phyloP scores from a whole-genome alignment of 164 flowering plant species.

The Warburgia ugandensis region DNA sequence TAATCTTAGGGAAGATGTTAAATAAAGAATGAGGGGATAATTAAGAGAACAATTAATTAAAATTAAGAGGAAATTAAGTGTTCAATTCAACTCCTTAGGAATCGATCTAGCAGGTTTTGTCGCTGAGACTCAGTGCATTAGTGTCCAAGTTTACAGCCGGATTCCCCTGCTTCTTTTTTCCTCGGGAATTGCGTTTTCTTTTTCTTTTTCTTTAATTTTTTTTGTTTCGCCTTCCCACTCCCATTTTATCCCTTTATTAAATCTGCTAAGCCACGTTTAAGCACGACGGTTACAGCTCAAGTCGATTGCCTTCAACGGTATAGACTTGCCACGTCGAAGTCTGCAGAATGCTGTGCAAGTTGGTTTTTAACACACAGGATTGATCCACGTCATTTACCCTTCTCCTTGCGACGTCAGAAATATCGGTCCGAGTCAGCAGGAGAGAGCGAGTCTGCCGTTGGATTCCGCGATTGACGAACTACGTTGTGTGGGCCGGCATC shows the following conservation, averaged over 20 bases:
- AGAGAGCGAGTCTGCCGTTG: conserved; percentile 8
- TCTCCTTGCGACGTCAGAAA: conserved; percentile 4
- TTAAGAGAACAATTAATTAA: neutral
- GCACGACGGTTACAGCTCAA: conserved; percentile 66
- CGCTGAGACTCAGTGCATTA: conserved; percentile 46
- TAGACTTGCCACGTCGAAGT: conserved; percentile 16
- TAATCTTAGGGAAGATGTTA: no score
- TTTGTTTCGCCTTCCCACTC: conserved; percentile 1
- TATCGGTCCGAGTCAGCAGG: conserved; percentile 1
- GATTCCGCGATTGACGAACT: neutral
- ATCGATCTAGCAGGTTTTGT: conserved; percentile 69
- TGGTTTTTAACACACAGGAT: neutral
- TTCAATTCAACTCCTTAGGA: conserved; percentile 47
- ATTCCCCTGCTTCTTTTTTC: conserved; percentile 38
- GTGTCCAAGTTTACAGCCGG: conserved; percentile 65
- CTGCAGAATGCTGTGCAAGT: conserved; percentile 5
- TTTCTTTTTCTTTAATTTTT: conserved; percentile 5
- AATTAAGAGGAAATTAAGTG: conserved; percentile 11
- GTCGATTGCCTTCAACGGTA: conserved; percentile 15
- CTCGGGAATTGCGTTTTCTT: conserved; percentile 35
- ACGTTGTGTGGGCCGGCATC: no score
- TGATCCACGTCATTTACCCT: conserved; percentile 9
- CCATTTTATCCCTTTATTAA: conserved; percentile 8
- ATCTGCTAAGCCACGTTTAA: conserved; percentile 41
- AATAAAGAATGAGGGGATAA: no score